A percentile compares a stretch with the other conserved stretches of the same genome.
These are phyloP conservation scores for Adansonia rubrostipa DNA, from an alignment of 441 rosid genomes.

Conservation along the genomic window DNA sequence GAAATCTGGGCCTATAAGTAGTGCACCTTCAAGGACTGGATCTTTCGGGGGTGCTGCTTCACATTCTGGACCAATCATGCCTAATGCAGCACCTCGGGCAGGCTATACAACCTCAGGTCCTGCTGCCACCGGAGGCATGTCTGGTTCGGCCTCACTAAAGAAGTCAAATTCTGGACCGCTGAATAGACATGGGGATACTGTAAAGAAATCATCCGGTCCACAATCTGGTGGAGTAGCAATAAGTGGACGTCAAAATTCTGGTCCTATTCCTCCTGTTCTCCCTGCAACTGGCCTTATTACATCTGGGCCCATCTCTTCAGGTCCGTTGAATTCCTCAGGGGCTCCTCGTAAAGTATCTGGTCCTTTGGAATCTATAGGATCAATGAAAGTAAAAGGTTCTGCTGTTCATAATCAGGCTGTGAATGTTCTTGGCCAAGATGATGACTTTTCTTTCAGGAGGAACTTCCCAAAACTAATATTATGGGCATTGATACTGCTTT, in stretches of 20 bases:
- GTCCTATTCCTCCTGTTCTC: slow-evolving; percentile 76
- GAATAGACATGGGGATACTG: slow-evolving; percentile 90
- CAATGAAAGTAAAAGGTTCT: slow-evolving; percentile 68
- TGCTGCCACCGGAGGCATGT: slow-evolving; percentile 53
- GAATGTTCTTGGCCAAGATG: slow-evolving; percentile 66
- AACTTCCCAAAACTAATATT: slow-evolving; percentile 79
- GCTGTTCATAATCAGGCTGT: slow-evolving; percentile 81
- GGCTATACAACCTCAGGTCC: slow-evolving; percentile 67
- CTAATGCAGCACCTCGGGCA: slow-evolving; percentile 70
- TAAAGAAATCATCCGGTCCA: slow-evolving; percentile 87
- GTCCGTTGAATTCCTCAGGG: slow-evolving; percentile 83
- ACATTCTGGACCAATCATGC: slow-evolving; percentile 82
- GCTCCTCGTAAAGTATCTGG: slow-evolving; percentile 93
- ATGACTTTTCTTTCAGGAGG: slow-evolving; percentile 69
- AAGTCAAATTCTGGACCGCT: slow-evolving; percentile 94
- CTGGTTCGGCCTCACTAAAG: slow-evolving; percentile 58
- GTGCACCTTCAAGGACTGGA: slow-evolving; percentile 85
- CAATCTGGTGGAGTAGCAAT: slow-evolving; percentile 88
- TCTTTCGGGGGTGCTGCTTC: slow-evolving; percentile 91
- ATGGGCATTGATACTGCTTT: slow-evolving; percentile 75
- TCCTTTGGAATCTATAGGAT: slow-evolving; percentile 79
- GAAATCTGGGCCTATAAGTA: slow-evolving; percentile 91
- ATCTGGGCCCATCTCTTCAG: slow-evolving; percentile 88
- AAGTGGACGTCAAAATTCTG: slow-evolving; percentile 87
- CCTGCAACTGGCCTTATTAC: slow-evolving; percentile 94